Percentiles rank a stretch among this genome's conserved stretches.
Evolutionary conservation across 306 rosid species (phyloP).

Genomic region (Prunus armeniaca): DNA sequence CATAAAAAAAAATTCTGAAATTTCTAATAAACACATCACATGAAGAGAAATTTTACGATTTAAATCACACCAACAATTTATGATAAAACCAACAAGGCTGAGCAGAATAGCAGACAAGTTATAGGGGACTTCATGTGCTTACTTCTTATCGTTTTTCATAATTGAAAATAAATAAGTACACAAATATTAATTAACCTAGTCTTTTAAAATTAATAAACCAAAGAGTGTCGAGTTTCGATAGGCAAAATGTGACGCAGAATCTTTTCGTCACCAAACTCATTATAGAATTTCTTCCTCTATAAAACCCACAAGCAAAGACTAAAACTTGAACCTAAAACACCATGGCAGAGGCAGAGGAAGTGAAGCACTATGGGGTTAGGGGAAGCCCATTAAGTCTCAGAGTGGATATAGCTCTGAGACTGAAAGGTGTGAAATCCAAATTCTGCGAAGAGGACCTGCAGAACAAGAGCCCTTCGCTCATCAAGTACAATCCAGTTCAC

Average conservation of each 20-base stretch:
- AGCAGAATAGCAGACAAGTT: background rate
- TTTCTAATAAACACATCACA: too few relatives aligned
- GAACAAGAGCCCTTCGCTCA: constrained; percentile 41
- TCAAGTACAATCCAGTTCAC: constrained; percentile 59
- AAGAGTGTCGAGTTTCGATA: background rate
- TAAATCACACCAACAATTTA: too few relatives aligned
- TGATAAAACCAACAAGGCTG: background rate
- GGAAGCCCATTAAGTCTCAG: constrained; percentile 34
- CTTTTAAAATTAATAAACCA: background rate
- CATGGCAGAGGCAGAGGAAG: constrained; percentile 22
- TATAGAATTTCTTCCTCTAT: background rate
- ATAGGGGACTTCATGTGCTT: background rate
- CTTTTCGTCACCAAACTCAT: too few relatives aligned
- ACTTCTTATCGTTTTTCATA: background rate
- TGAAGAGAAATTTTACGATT: too few relatives aligned
- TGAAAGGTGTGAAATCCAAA: constrained; percentile 48
- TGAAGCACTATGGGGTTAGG: constrained; percentile 31
- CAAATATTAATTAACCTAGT: background rate
- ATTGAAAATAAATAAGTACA: background rate
- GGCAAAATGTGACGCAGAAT: too few relatives aligned
- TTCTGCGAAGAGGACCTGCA: constrained; percentile 33
- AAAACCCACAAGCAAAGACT: background rate
- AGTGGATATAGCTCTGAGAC: constrained; percentile 19
- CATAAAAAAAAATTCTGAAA: too few relatives aligned
- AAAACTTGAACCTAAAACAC: too few relatives aligned